Evolutionary conservation across 768 basidiomycete genomes (phyloP).

Genomic region (Dentipellis sp.): DNA sequence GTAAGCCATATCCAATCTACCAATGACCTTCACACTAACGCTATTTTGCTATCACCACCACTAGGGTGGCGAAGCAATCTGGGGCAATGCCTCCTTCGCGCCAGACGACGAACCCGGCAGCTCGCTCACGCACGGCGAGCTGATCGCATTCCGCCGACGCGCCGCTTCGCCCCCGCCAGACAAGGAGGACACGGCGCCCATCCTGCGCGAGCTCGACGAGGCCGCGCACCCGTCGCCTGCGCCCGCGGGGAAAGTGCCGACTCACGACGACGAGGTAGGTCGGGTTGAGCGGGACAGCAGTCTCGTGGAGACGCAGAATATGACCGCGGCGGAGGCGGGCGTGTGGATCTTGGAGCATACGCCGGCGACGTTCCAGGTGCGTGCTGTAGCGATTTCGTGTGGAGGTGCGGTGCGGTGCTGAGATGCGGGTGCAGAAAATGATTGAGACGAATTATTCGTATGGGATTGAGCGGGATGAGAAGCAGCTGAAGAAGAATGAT

Average conservation of each 20-base stretch:
- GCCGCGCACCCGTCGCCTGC: not conserved
- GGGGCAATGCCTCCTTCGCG: constrained; percentile 70
- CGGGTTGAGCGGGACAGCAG: constrained; percentile 9
- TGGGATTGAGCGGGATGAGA: constrained; percentile 75
- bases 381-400: constrained; percentile 3
- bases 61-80: constrained; percentile 74
- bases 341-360: constrained; percentile 80
- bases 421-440: constrained; percentile 51
- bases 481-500: constrained; percentile 53
- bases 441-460: constrained; percentile 77
- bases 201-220: not conserved
- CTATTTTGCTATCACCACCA: too few relatives aligned
- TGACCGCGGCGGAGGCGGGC: constrained; percentile 71
- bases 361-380: constrained; percentile 70
- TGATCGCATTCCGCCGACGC: constrained; percentile 66
- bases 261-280: not conserved
- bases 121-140: constrained; percentile 65
- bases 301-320: constrained; percentile 33
- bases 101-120: constrained; percentile 63
- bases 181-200: constrained; percentile 12
- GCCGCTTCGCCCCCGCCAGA: not conserved
- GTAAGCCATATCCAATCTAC: constrained; percentile 24
- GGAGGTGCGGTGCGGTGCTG: not conserved
- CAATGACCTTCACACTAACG: not conserved
- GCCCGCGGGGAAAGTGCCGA: too few relatives aligned